Conservation (phyloP, 306 rosid genomes). For the Medicago lupulina region DNA sequence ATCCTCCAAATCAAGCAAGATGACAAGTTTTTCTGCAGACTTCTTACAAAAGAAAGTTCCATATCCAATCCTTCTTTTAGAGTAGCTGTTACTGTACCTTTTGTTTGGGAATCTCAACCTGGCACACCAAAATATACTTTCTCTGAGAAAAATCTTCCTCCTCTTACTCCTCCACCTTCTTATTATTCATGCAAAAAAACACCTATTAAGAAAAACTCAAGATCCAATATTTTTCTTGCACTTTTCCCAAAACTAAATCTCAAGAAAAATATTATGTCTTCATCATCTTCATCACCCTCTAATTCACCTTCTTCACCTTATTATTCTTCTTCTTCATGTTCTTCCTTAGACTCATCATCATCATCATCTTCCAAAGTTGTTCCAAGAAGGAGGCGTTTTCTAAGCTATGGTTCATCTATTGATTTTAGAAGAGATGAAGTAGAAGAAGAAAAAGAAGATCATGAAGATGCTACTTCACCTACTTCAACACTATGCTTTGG, state of each 20-base stretch:
- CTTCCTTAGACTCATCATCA: slow-evolving; percentile 5
- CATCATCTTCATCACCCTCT: slow-evolving; percentile 27
- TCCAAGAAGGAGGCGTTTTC: slow-evolving; percentile 13
- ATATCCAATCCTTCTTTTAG: slow-evolving; percentile 67
- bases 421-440: slow-evolving; percentile 53
- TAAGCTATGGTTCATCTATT: slow-evolving; percentile 60
- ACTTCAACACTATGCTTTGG: slow-evolving; percentile 68
- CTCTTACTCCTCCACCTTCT: slow-evolving; percentile 95
- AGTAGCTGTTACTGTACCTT: slow-evolving; percentile 66
- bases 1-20: slow-evolving; percentile 61
- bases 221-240: slow-evolving; percentile 52
- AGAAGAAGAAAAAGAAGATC: too few species aligned
- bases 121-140: slow-evolving; percentile 82
- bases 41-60: slow-evolving; percentile 72
- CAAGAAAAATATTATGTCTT: slow-evolving; percentile 39
- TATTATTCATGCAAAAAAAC: slow-evolving; percentile 43
- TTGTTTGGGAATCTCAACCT: slow-evolving; percentile 90
- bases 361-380: slow-evolving; percentile 40
- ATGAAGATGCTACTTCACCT: slow-evolving; percentile 46
- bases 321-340: slow-evolving; percentile 18
- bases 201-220: slow-evolving; percentile 48
- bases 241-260: slow-evolving; percentile 55
- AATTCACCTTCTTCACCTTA: not conserved
- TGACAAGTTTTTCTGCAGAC: slow-evolving; percentile 68
- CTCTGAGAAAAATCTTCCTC: slow-evolving; percentile 60